Conservation (phyloP, 495 filamentous ascomycete species). For the Aspergillus sparsus region DNA sequence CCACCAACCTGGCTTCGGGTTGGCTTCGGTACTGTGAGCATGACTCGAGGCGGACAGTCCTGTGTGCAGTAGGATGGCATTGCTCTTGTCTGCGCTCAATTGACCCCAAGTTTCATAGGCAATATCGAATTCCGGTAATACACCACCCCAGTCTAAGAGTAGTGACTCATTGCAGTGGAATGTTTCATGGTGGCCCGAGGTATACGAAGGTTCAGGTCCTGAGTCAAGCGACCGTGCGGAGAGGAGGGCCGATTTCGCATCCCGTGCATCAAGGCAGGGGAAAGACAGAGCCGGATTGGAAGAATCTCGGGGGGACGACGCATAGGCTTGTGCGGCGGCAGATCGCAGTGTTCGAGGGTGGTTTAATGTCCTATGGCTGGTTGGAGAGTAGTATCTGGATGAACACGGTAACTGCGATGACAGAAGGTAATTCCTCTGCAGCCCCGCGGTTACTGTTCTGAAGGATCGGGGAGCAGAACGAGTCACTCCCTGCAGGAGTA, state of each 20-base stretch:
- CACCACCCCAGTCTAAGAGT: slow-evolving; percentile 89
- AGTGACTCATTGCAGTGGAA: slow-evolving; percentile 75
- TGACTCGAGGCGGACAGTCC: slow-evolving; percentile 95
- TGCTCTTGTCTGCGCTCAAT: slow-evolving; percentile 78
- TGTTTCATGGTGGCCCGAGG: slow-evolving; percentile 73
- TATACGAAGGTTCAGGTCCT: slow-evolving; percentile 94
- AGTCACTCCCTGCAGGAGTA: slow-evolving; percentile 1
- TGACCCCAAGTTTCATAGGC: slow-evolving; percentile 94
- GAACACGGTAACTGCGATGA: background rate
- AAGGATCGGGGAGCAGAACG: slow-evolving; percentile 7
- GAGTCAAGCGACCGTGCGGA: slow-evolving; percentile 67
- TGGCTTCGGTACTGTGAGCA: slow-evolving; percentile 82
- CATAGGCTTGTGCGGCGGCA: slow-evolving; percentile 24
- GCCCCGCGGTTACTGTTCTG: slow-evolving; percentile 5
- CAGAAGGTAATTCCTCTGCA: background rate
- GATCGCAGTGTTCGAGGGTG: slow-evolving; percentile 32
- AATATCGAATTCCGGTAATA: slow-evolving; percentile 80
- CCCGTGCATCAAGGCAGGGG: slow-evolving; percentile 90
- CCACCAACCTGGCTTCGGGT: slow-evolving; percentile 95
- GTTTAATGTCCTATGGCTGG: background rate
- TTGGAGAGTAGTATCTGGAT: slow-evolving; percentile 4
- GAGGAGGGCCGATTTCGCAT: slow-evolving; percentile 78
- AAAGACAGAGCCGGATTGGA: slow-evolving; percentile 94
- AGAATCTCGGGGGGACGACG: slow-evolving; percentile 37
- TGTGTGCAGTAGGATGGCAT: slow-evolving; percentile 90